phyloP scores from a whole-genome alignment of 1,139 yeast species.

The Pichia sp. region DNA sequence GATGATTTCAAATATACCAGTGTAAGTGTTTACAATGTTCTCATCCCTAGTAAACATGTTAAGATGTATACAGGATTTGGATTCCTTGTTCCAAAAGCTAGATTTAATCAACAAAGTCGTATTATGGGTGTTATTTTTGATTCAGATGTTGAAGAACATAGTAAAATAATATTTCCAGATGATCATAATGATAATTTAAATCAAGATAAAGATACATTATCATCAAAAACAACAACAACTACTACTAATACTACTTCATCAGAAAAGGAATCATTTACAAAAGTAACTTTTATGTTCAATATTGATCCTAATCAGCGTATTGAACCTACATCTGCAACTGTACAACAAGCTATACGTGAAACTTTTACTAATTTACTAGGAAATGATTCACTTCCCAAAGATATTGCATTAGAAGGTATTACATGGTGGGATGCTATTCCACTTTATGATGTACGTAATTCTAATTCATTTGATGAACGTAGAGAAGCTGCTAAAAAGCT shows the following conservation, averaged over 20 bases:
- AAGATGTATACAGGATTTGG: slow-evolving; percentile 62
- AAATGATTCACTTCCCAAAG: background rate
- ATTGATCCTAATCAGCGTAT: slow-evolving; percentile 19
- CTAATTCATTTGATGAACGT: background rate
- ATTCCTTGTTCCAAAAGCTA: slow-evolving; percentile 65
- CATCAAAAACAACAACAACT: too few relatives aligned
- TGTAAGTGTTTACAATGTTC: slow-evolving; percentile 57
- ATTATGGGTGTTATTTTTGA: slow-evolving; percentile 87
- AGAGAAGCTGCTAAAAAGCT: background rate
- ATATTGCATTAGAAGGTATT: slow-evolving; percentile 26
- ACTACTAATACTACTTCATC: too few relatives aligned
- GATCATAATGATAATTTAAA: too few relatives aligned
- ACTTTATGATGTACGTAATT: slow-evolving; percentile 45
- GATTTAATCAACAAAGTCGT: slow-evolving; percentile 44
- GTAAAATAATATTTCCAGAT: slow-evolving; percentile 1
- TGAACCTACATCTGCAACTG: too few relatives aligned
- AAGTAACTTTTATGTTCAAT: slow-evolving; percentile 83
- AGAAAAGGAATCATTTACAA: slow-evolving; percentile 32
- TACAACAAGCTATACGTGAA: background rate
- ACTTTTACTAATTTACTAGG: background rate
- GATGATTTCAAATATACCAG: slow-evolving; percentile 41
- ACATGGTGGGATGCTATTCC: slow-evolving; percentile 46
- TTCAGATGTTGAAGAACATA: slow-evolving; percentile 58
- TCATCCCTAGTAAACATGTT: slow-evolving; percentile 40
- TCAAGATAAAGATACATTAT: too few relatives aligned